Evolutionary conservation across 2,329 filamentous ascomycete genomes (phyloP).

Genomic region (Tolypocladium tundrense): DNA sequence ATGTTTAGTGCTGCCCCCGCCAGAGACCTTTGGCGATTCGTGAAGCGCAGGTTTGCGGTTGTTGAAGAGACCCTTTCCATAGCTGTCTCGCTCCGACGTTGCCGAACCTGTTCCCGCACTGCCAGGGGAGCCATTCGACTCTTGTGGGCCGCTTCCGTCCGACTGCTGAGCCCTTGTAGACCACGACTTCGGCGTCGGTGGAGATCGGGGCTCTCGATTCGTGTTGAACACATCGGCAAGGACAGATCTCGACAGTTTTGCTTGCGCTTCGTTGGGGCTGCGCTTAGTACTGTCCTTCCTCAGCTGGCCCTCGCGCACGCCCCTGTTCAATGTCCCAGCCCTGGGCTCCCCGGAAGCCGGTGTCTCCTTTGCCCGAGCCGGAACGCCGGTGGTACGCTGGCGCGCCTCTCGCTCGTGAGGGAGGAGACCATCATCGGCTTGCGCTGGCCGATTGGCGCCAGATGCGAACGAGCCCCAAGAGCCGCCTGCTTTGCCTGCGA

Average conservation of each 20-base stretch:
- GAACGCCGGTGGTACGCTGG: constrained; percentile 10
- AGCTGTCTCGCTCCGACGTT: not conserved
- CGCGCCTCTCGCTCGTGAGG: constrained; percentile 29
- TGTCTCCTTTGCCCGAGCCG: not conserved
- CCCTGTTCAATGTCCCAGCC: not conserved
- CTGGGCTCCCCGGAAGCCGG: not conserved
- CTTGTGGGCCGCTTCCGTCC: not conserved
- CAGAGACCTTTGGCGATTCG: constrained; percentile 2
- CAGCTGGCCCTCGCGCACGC: not conserved
- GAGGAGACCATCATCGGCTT: constrained; percentile 16
- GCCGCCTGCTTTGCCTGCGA: constrained; percentile 9
- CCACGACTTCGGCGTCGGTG: constrained; percentile 16
- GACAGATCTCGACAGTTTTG: constrained; percentile 15
- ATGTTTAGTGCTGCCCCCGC: constrained; percentile 1
- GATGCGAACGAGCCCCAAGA: constrained; percentile 10
- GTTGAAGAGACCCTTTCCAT: not conserved
- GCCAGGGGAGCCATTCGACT: not conserved
- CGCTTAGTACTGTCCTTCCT: not conserved
- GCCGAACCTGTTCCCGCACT: not conserved
- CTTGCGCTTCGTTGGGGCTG: constrained; percentile 3
- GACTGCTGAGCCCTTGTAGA: constrained; percentile 7
- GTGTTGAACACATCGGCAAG: constrained; percentile 23
- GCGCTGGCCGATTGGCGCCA: not conserved
- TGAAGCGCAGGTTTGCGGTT: not conserved
- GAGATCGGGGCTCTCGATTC: constrained; percentile 12